Evolutionary conservation across 805 yeast genomes (phyloP), one percentile per base, ranked within the genome.

Genomic region (Ogataea paradorogensis): DNA sequence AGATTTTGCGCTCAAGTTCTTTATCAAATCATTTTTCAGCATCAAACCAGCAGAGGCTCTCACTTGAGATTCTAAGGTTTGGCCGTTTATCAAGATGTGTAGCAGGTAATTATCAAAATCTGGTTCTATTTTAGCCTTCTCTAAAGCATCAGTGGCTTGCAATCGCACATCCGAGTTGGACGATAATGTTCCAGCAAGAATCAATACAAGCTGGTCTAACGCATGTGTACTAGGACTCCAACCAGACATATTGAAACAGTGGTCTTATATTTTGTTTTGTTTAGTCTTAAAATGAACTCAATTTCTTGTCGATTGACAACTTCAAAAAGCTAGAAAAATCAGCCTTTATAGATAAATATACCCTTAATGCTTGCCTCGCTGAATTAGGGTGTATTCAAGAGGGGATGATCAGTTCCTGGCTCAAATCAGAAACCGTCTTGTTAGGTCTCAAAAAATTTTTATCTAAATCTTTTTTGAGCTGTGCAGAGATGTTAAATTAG

Each of bases 31-130:
- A 62, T 90, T 91, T 58, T 93, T 91, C 61, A 93, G 72, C 54
- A 81, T 70, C 44, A 90, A 63, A 8, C 98, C 99, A 1, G 97
- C 91, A 0, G 95, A 81, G 1, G 96, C 96, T 37, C 96, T 73
- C 8, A 80, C 71, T 29, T 78, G 79, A 0, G 78, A 62, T n/a
- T 66, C 63, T 8, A 73, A 65, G 9, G 58, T 58, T 14, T 70
- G 66, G 30, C 80, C 82, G 27, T 63, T 61, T 14, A 85, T 76
- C 27, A 93, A 69, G 31, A 90, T 73, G 53, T 76, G 78, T 26
- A 86, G 71, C 21, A 91, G 67, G 61, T 91, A 91, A 60, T 86
- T 86, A 52, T 84, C 84, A 50, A 88, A 76, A 59, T 89, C 95
- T 0, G 87, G 82, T 53, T 84, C 86, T 11, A 55, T 46, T 47